Evolutionary conservation across 2,329 filamentous ascomycete species (phyloP).

Genomic region (Leptosphaerulina australis): DNA sequence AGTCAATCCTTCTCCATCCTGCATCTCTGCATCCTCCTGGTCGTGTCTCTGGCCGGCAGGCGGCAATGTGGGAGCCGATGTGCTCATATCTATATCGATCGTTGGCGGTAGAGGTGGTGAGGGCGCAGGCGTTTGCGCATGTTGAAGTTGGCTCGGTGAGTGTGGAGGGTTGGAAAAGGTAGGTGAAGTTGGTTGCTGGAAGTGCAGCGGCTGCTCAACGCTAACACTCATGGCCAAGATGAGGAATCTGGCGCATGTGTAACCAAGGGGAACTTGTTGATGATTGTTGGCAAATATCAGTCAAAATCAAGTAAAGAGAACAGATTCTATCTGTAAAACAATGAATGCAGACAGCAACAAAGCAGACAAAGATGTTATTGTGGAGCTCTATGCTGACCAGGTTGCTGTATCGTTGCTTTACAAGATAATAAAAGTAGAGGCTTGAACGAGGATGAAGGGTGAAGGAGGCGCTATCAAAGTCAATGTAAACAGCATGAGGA

Average conservation of each 20-base stretch:
- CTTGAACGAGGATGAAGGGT: not conserved
- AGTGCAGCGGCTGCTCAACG: slow-evolving; percentile 48
- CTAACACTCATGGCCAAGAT: slow-evolving; percentile 48
- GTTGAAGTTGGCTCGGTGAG: slow-evolving; percentile 37
- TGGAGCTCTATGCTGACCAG: not conserved
- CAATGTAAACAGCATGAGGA: not conserved
- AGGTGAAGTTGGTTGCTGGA: slow-evolving; percentile 45
- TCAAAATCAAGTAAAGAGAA: not conserved
- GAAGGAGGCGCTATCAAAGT: not conserved
- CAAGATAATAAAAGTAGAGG: not conserved
- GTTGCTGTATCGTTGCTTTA: slow-evolving; percentile 1
- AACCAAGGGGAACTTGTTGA: slow-evolving; percentile 1
- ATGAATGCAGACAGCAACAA: slow-evolving; percentile 1
- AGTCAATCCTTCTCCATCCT: slow-evolving; percentile 33
- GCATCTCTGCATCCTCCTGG: slow-evolving; percentile 46
- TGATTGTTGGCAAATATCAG: not conserved
- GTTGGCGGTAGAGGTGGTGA: slow-evolving; percentile 34
- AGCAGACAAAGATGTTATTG: not conserved
- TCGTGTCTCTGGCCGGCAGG: slow-evolving; percentile 45
- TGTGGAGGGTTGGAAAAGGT: slow-evolving; percentile 42
- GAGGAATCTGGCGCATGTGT: slow-evolving; percentile 11
- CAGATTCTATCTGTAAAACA: not conserved
- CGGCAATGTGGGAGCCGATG: slow-evolving; percentile 40
- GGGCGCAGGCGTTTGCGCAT: slow-evolving; percentile 35
- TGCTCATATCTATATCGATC: slow-evolving; percentile 44